Evolutionary conservation across 768 basidiomycete species (phyloP), one percentile per base, ranked within the genome.

Genomic region (Lanmaoa rubissima): DNA sequence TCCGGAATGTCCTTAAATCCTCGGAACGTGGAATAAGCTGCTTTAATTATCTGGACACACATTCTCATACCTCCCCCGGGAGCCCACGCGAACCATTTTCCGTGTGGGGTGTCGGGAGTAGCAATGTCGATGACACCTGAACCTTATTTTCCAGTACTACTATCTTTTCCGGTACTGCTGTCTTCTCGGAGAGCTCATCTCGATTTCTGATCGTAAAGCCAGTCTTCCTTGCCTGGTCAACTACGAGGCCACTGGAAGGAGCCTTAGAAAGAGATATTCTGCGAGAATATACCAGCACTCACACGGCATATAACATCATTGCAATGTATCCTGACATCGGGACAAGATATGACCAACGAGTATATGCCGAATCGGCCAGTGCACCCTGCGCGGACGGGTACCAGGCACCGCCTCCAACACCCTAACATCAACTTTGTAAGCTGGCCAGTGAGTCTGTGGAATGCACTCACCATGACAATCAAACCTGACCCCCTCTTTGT

Each of bases 341-440:
- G 6, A 86, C 81, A 41, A 85, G 75, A 64, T 86, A 86, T 19
- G 85, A 86, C 53, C 74, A 75, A 21, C 78, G 76, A 3, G 81
- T 82, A 55, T 71, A 77, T 40, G 76, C 50, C 54, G 64, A 65
- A 64, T 85, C 82, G 5, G 82, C 84, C 43, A 86, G 69, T 16
- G 75, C 74, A 17, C 77, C 85, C 60, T 86, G 84, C 7, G 83
- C 83, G 12, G 82, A 75, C 2, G 85, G 84, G 67, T 81, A 86
- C 85, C 83, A 86, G n/a, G 84, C 85, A 35, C 84, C 85, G 45
- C 83, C 83, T 53, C 82, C 83, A 44, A 85, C 83, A 49, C 83
- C 80, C 78, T 79, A 24, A 9, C 24, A n/a, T 32, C 44, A 34
- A 49, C 1, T 31, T 42, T 32, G 38, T 61, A 31, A 57, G 44